phyloP scores from a whole-genome alignment of 1,284 basidiomycete genomes.

The Melampsora larici-populina region DNA sequence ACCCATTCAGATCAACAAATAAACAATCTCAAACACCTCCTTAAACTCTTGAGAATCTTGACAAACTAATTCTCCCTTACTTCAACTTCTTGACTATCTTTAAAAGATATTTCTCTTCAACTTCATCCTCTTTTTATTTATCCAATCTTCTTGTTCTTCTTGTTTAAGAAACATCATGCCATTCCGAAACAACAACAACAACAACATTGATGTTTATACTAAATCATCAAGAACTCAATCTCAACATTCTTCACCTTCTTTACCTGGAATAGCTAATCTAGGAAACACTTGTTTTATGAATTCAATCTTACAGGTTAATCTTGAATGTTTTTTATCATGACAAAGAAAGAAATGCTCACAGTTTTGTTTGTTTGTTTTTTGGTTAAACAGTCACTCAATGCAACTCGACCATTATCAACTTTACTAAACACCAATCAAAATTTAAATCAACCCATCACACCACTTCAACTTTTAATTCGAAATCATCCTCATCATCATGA shows the following conservation, averaged over 20 bases:
- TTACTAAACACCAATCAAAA: not conserved
- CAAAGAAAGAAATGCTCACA: no score
- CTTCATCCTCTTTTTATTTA: no score
- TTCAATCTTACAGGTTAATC: slow-evolving; percentile 49
- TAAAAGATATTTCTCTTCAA: not conserved
- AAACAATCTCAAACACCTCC: no score
- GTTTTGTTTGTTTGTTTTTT: not conserved
- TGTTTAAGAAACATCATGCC: no score
- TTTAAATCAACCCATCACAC: not conserved
- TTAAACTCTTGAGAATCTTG: no score
- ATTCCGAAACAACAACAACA: no score
- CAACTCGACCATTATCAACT: not conserved
- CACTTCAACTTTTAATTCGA: not conserved
- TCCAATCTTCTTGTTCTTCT: no score
- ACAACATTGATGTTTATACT: no score
- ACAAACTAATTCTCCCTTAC: no score
- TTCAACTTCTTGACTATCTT: not conserved
- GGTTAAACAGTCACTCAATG: not conserved
- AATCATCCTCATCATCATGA: not conserved
- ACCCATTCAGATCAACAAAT: no score
- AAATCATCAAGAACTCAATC: not conserved
- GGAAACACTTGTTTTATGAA: slow-evolving; percentile 55
- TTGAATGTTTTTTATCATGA: not conserved
- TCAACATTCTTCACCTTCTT: not conserved
- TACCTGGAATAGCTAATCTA: slow-evolving; percentile 52